Evolutionary conservation across 441 rosid genomes (phyloP).

Genomic region (Aquilaria agallochum): DNA sequence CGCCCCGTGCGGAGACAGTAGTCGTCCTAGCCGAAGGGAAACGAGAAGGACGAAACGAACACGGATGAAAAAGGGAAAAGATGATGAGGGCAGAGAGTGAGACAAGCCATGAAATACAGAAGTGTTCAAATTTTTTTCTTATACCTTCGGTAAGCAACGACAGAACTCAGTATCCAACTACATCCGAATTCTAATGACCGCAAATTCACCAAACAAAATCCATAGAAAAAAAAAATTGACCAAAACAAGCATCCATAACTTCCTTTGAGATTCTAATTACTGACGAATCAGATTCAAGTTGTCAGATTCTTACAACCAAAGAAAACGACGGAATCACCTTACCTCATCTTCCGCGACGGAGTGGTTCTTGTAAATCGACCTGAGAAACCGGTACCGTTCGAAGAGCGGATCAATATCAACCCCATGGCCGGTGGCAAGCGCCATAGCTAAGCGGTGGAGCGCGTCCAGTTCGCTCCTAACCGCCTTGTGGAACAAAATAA

Average conservation of each 20-base stretch:
- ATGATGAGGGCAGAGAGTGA: too few relatives aligned
- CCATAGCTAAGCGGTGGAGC: conserved; percentile 61
- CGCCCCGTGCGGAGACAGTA: too few relatives aligned
- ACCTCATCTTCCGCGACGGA: conserved; percentile 85
- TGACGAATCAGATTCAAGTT: background rate
- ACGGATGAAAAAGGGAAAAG: too few relatives aligned
- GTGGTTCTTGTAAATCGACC: conserved; percentile 63
- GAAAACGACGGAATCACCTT: conserved; percentile 5
- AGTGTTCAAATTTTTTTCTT: too few relatives aligned
- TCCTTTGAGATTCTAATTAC: background rate
- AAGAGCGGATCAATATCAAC: conserved; percentile 44
- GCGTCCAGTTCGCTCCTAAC: conserved; percentile 58
- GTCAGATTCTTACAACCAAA: too few relatives aligned
- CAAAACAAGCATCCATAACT: background rate
- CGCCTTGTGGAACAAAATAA: conserved; percentile 71
- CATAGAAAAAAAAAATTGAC: conserved; percentile 1
- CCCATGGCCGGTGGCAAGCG: conserved; percentile 37
- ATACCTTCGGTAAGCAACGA: too few relatives aligned
- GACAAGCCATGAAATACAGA: too few relatives aligned
- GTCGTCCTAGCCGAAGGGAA: too few relatives aligned
- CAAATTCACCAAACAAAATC: background rate
- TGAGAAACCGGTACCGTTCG: conserved; percentile 46
- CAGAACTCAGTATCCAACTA: too few relatives aligned
- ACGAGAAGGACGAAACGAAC: too few relatives aligned
- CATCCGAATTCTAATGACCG: too few relatives aligned